Percentiles rank a stretch among this genome's conserved stretches.
phyloP scores from a whole-genome alignment of 306 rosid genomes.

The Dicorynia guianensis region DNA sequence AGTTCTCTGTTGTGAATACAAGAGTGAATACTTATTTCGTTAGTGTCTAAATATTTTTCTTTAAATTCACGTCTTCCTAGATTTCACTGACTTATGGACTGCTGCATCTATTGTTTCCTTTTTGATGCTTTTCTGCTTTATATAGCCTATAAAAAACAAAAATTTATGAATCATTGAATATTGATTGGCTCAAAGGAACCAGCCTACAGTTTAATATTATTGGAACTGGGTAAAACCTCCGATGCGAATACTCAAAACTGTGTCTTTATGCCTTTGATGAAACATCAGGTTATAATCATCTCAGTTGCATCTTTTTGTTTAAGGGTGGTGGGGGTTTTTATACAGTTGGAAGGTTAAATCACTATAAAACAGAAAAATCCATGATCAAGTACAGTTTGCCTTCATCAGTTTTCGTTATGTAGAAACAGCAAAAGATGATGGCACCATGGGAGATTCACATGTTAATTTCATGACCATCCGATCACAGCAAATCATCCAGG shows the following conservation, averaged over 20 bases:
- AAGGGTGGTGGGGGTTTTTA: too few species aligned
- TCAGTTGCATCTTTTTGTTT: too few species aligned
- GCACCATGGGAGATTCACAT: conserved; percentile 35
- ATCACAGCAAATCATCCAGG: conserved; percentile 40
- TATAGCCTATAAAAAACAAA: background rate
- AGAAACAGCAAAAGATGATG: conserved; percentile 31
- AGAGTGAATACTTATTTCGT: conserved; percentile 30
- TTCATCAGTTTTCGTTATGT: background rate
- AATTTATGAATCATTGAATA: background rate
- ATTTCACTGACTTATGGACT: background rate
- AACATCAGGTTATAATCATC: background rate
- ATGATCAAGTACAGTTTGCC: too few species aligned
- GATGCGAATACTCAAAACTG: background rate
- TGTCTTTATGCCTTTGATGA: background rate
- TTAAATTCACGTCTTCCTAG: conserved; percentile 10
- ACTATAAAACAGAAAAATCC: too few species aligned
- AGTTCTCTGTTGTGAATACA: conserved; percentile 48
- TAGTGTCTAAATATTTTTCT: conserved; percentile 6
- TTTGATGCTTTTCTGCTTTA: conserved; percentile 35
- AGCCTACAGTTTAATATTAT: background rate
- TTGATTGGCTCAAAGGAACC: background rate
- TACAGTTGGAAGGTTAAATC: too few species aligned
- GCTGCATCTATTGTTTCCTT: background rate
- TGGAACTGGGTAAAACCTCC: background rate
- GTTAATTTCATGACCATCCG: conserved; percentile 43